These are phyloP conservation scores for Athelia sp. DNA, from an alignment of 1,284 basidiomycete species.

Conservation along the genomic window DNA sequence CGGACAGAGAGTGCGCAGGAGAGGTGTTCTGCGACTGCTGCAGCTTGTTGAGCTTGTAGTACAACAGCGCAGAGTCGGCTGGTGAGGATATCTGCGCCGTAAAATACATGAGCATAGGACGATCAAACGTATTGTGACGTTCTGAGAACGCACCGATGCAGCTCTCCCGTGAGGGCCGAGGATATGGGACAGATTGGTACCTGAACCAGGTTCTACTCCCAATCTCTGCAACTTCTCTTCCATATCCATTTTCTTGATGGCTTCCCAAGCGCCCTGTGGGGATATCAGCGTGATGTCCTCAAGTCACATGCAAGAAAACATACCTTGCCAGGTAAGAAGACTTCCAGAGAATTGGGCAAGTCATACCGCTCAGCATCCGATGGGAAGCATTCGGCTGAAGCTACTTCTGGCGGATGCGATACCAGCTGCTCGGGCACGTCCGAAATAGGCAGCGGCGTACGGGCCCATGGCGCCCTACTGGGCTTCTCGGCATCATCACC, in stretches of 20 bases:
- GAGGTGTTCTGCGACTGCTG: conserved; percentile 65
- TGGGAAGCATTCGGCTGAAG: conserved; percentile 54
- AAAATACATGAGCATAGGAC: conserved; percentile 6
- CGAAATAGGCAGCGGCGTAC: conserved; percentile 46
- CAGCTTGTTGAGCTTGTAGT: conserved; percentile 78
- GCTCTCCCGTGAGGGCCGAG: conserved; percentile 72
- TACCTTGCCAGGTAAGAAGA: conserved; percentile 80
- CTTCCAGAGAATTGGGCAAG: conserved; percentile 65
- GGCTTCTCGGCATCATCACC: conserved; percentile 32
- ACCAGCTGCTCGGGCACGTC: conserved; percentile 32
- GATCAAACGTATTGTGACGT: conserved; percentile 13
- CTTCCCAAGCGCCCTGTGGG: conserved; percentile 63
- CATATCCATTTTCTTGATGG: conserved; percentile 60
- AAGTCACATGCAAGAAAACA: conserved; percentile 12
- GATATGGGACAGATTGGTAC: conserved; percentile 51
- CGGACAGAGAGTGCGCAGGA: conserved; percentile 45
- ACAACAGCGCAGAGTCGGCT: conserved; percentile 71
- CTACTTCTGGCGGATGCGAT: conserved; percentile 38
- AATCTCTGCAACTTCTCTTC: conserved; percentile 76
- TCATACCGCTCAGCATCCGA: conserved; percentile 50
- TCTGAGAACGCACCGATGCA: conserved; percentile 56
- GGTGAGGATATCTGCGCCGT: conserved; percentile 73
- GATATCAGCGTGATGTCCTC: conserved; percentile 9
- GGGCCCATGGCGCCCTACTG: conserved; percentile 56
- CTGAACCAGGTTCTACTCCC: conserved; percentile 66